Percentiles rank a stretch among this genome's conserved stretches.
Conservation (phyloP, 805 yeast species). For the Starmerella bombicola region DNA sequence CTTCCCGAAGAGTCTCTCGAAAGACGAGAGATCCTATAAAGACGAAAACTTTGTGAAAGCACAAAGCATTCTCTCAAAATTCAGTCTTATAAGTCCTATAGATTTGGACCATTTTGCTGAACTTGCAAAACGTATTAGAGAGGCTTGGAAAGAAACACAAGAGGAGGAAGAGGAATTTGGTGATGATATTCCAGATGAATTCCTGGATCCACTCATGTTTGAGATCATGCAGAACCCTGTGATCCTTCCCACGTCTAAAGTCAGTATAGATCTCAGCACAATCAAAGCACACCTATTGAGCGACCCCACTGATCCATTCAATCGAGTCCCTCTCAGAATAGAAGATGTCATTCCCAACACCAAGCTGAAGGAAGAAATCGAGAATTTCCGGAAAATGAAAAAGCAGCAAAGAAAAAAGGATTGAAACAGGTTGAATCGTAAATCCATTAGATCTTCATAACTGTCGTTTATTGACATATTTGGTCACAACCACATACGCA, state of each 20-base stretch:
- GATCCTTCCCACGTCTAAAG: constrained; percentile 73
- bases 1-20: constrained; percentile 69
- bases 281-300: constrained; percentile 86
- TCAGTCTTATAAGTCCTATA: constrained; percentile 42
- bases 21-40: constrained; percentile 83
- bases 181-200: constrained; percentile 94
- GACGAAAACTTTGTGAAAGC: constrained; percentile 59
- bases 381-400: constrained; percentile 42
- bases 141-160: constrained; percentile 33
- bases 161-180: constrained; percentile 77
- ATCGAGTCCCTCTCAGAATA: constrained; percentile 75
- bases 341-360: constrained; percentile 77
- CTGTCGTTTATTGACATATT: neutral
- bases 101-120: constrained; percentile 49
- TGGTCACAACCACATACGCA: neutral
- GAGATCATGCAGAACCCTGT: constrained; percentile 95
- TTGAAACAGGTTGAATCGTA: neutral
- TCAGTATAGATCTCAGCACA: constrained; percentile 78
- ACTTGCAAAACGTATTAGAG: constrained; percentile 39
- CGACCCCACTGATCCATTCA: constrained; percentile 95
- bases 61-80: constrained; percentile 45
- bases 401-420: constrained; percentile 15
- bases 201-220: constrained; percentile 91
- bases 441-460: no score
- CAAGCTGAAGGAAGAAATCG: constrained; percentile 52